phyloP scores from a whole-genome alignment of 2,329 filamentous ascomycete genomes.

The Phyllosticta citriasiana region DNA sequence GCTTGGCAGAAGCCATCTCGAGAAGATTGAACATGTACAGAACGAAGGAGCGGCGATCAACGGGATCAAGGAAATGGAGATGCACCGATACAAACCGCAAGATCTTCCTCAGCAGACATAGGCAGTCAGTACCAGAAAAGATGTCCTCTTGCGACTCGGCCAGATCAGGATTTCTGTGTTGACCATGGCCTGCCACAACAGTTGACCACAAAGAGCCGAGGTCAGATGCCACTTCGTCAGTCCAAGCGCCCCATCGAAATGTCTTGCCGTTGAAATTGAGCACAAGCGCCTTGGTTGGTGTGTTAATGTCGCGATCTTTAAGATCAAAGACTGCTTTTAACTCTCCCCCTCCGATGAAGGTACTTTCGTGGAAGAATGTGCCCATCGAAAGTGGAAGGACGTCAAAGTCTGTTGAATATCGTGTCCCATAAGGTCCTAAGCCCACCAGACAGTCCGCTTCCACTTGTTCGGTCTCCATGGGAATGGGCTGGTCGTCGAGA shows the following conservation, averaged over 20 bases:
- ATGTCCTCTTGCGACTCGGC: not conserved
- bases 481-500: not conserved
- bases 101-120: constrained; percentile 32
- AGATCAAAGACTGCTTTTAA: constrained; percentile 38
- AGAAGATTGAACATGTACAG: constrained; percentile 32
- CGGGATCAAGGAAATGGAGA: constrained; percentile 43
- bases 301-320: constrained; percentile 34
- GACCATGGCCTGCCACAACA: constrained; percentile 14
- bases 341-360: constrained; percentile 49
- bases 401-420: constrained; percentile 45
- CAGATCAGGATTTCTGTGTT: not conserved
- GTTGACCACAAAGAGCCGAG: constrained; percentile 26
- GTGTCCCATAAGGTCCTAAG: constrained; percentile 38
- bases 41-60: constrained; percentile 42
- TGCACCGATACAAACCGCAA: constrained; percentile 40
- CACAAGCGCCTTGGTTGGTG: constrained; percentile 25
- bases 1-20: constrained; percentile 22
- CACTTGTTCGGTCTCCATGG: not conserved
- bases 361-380: constrained; percentile 46
- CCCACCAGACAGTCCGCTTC: constrained; percentile 25
- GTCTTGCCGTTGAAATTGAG: constrained; percentile 27
- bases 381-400: constrained; percentile 39
- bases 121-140: not conserved
- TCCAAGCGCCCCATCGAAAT: constrained; percentile 45
- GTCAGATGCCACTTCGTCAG: constrained; percentile 42